Base-by-base conservation (phyloP, 2,329 filamentous ascomycete genomes). In the Calonectria leucothoes region DNA sequence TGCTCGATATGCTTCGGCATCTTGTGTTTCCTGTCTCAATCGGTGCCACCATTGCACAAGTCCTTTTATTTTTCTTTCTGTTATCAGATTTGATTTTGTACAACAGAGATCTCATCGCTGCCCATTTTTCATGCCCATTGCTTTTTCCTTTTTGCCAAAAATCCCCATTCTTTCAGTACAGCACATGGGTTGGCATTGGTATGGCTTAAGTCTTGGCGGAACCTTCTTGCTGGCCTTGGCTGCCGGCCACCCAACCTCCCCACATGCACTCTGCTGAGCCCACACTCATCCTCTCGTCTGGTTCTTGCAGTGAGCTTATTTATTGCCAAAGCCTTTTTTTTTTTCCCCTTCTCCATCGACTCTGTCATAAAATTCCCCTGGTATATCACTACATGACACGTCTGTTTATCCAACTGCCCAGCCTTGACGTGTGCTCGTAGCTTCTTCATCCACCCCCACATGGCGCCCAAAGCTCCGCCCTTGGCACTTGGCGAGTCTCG, bases 241-340 rank as follows among this genome's bases (percentile, higher is more conserved):
- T 59, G 55, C n/a, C 55, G 37, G 29, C 37, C 35, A 37, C 33
- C n/a, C 20, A 45, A 6, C 8, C 42, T 23, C 55, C 55, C 39
- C 55, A 37, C 33, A 37, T 23, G 52, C 33, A 39, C 25, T 35
- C 23, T 17, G 17, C 33, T 15, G 7, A 23, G 33, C 33, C n/a
- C 35, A 27, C 33, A 45, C n/a, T 20, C 55, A 25, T 35, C 33
- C 33, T 33, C 6, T 39, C n/a, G 23, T 61, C 33, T 39, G 23
- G 33, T 39, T 55, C 35, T 61, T 61, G 55, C 55, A 61, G 55
- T 23, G 55, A 61, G 55, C 35, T 61, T 61, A 61, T 39, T 61
- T 61, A 61, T 39, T 61, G 23, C n/a, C n/a, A 61, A 42, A 39
- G 55, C 55, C 29, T 61, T 39, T 55, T 61, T 17, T 11, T 11